These are phyloP conservation scores for Coniochaeta hoffmannii DNA, from an alignment of 2,329 filamentous ascomycete genomes.

Conservation along the genomic window DNA sequence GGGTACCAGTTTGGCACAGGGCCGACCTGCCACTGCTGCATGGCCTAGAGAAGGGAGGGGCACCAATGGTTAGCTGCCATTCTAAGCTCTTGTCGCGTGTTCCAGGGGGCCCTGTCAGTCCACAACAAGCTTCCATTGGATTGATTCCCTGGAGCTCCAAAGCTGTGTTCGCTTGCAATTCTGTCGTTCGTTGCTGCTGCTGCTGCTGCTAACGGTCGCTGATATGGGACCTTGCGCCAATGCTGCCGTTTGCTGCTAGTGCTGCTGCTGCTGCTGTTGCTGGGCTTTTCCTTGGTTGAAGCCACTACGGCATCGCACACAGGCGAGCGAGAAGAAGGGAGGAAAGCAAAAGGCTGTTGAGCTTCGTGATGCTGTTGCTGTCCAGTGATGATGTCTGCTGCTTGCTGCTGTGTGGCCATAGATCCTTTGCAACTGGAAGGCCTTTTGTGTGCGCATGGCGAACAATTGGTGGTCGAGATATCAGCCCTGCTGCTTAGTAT, in stretches of 20 bases:
- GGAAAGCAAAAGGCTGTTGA: background rate
- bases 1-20: slow-evolving; percentile 50
- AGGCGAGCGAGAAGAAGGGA: background rate
- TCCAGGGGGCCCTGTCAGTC: background rate
- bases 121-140: too few species aligned
- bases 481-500: background rate
- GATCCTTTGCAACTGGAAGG: background rate
- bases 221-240: background rate
- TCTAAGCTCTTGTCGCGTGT: background rate
- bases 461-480: background rate
- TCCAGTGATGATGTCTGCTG: background rate
- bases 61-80: background rate
- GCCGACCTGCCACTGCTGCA: slow-evolving; percentile 57
- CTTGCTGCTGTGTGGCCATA: background rate
- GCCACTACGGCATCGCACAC: background rate
- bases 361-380: background rate
- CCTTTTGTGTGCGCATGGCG: background rate
- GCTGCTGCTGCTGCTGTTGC: background rate
- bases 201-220: background rate
- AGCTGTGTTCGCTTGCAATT: background rate
- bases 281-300: background rate
- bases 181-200: background rate
- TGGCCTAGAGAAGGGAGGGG: slow-evolving; percentile 32
- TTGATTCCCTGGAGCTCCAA: background rate
- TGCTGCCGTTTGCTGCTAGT: background rate